Evolutionary conservation across 2,329 filamentous ascomycete genomes (phyloP), one percentile per base, ranked within the genome.

Genomic region (Ophiostoma populinum): DNA sequence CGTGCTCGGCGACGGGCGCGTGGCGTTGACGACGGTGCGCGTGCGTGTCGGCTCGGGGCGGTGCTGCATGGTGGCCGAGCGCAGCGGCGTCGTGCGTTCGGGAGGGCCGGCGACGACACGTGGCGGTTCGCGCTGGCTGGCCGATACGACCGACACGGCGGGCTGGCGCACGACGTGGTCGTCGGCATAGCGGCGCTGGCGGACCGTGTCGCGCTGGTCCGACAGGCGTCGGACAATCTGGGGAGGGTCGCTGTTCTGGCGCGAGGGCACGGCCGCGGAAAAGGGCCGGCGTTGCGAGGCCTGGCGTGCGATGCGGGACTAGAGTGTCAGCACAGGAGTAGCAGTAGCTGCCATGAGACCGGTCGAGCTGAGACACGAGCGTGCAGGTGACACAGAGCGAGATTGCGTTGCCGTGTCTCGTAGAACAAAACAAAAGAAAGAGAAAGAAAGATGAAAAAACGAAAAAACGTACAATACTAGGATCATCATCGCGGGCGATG

Each of bases 401-500:
- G n/a, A n/a, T n/a, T n/a, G n/a, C n/a, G n/a, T n/a, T n/a, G n/a
- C n/a, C n/a, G n/a, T n/a, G n/a, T n/a, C n/a, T n/a, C n/a, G 11
- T 12, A 6, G 5, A 27, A 26, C 6, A 26, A 21, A 16, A 7
- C 7, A 13, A 20, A 7, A 34, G 18, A 16, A 7, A 24, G 21
- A 27, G 4, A 13, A 20, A 16, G 9, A 31, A 13, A 26, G 17
- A 20, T 30, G 10, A 7, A 25, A n/a, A 29, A 20, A 20, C 4
- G 20, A 25, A 37, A 17, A 16, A 17, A 21, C 17, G 20, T 16
- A 36, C 28, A 5, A n/a, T 17, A 17, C 17, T 17, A 24, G 27
- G 15, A 15, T 24, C 31, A 6, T 71, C 67, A 39, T 73, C 66
- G 9, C 62, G 57, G 10, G 69, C 68, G 40, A 74, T 72, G 36